These are phyloP conservation scores for Aspergillus nidulans DNA, from an alignment of 495 filamentous ascomycete species.

Conservation along the genomic window DNA sequence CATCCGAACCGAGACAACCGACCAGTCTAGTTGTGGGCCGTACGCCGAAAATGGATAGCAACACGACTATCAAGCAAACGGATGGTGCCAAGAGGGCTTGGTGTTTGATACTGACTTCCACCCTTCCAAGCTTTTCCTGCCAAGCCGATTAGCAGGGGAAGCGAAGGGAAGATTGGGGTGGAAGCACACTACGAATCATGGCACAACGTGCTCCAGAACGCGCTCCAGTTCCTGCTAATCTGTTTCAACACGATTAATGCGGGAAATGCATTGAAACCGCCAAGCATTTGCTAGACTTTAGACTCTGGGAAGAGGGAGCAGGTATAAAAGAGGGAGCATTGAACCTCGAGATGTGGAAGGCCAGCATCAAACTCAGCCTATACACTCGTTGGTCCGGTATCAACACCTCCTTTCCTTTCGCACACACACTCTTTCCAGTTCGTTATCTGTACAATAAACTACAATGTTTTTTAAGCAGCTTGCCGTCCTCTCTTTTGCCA, in stretches of 20 bases:
- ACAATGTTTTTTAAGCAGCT: neutral
- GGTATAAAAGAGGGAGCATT: too few species aligned
- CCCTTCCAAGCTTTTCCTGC: conserved; percentile 3
- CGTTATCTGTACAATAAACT: too few species aligned
- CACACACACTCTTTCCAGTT: neutral
- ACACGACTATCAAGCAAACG: neutral
- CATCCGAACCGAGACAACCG: too few species aligned
- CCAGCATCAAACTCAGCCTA: neutral
- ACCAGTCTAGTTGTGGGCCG: too few species aligned
- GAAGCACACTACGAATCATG: conserved; percentile 8
- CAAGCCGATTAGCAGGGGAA: neutral
- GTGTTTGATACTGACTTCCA: neutral
- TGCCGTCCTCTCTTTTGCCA: neutral
- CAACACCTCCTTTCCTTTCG: neutral
- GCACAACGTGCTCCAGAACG: neutral
- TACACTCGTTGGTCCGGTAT: conserved; percentile 2
- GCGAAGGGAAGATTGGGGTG: neutral
- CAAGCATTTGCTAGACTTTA: neutral
- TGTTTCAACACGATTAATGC: neutral
- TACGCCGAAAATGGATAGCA: too few species aligned
- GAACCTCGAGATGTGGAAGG: neutral
- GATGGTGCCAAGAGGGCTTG: neutral
- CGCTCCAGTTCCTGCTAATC: neutral
- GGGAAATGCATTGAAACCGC: conserved; percentile 2
- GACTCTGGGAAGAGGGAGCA: neutral